Conservation (phyloP, 129 eudicot species). For the Chrysanthemum makinoi region DNA sequence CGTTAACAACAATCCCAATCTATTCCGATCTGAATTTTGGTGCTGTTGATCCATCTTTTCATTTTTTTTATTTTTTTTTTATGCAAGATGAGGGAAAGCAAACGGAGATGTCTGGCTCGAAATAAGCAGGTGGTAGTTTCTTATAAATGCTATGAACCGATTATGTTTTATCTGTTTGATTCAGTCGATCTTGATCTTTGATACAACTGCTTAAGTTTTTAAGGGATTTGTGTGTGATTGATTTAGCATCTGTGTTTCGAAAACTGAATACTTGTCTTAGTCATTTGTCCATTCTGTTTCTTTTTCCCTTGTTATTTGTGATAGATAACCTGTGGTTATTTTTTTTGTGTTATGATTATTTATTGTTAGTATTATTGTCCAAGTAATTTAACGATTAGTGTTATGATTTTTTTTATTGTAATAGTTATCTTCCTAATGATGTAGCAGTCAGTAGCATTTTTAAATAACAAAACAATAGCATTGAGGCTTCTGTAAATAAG, state of each 20-base stretch:
- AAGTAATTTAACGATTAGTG: background rate
- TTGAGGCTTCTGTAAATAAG: too few species aligned
- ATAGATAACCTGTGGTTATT: background rate
- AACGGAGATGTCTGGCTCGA: background rate
- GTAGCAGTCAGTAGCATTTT: too few species aligned
- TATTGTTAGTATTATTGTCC: background rate
- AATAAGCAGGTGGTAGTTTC: background rate
- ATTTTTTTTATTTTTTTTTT: background rate
- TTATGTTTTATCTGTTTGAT: background rate
- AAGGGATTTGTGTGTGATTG: background rate
- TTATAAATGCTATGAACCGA: background rate
- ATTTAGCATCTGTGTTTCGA: background rate
- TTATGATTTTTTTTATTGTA: background rate
- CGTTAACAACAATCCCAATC: background rate
- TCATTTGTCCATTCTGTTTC: background rate
- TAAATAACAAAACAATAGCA: too few species aligned
- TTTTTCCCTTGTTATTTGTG: background rate
- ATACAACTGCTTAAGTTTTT: background rate
- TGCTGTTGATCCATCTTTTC: constrained; percentile 2
- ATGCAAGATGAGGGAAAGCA: constrained; percentile 1
- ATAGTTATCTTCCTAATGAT: background rate
- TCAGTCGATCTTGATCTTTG: background rate
- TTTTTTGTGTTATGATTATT: background rate
- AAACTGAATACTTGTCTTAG: background rate
- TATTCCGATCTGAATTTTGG: background rate